Conservation (phyloP, 2,329 filamentous ascomycete genomes). For the Talaromyces sp. region DNA sequence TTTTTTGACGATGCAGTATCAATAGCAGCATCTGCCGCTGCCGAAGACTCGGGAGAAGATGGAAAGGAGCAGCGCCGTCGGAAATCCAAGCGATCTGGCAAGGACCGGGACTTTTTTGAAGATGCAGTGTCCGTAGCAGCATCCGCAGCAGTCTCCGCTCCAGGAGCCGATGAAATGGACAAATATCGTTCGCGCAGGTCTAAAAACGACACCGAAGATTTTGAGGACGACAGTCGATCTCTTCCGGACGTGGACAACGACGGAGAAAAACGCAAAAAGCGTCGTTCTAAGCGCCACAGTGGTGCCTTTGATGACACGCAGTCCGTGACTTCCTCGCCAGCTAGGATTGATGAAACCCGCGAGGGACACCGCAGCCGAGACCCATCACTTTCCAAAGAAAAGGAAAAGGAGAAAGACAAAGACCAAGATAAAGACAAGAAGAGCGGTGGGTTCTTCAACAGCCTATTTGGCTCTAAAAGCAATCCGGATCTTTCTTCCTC, state of each 20-base stretch:
- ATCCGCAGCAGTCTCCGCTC: conserved; percentile 4
- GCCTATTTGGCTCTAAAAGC: conserved; percentile 31
- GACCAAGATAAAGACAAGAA: conserved; percentile 29
- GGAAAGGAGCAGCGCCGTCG: conserved; percentile 4
- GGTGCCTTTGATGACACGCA: conserved; percentile 32
- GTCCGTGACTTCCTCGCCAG: conserved; percentile 31
- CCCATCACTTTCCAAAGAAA: conserved; percentile 7
- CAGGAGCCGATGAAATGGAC: conserved; percentile 11
- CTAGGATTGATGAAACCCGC: conserved; percentile 25
- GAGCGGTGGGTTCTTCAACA: conserved; percentile 30
- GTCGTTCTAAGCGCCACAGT: conserved; percentile 20
- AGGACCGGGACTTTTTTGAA: conserved; percentile 5
- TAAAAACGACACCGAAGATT: conserved; percentile 7
- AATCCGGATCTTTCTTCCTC: conserved; percentile 21
- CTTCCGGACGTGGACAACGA: conserved; percentile 19
- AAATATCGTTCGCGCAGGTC: conserved; percentile 18
- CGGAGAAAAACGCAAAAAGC: conserved; percentile 21
- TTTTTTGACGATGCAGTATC: conserved; percentile 6
- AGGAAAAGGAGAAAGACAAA: conserved; percentile 29
- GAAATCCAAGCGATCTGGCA: conserved; percentile 6
- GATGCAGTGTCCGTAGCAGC: conserved; percentile 7
- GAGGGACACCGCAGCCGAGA: conserved; percentile 29
- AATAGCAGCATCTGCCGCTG: conserved; percentile 5
- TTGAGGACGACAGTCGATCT: conserved; percentile 18
- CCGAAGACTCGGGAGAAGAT: background rate